Conservation (phyloP, 192 early-diverging fungal genomes). For the Nowakowskiella sp. region DNA sequence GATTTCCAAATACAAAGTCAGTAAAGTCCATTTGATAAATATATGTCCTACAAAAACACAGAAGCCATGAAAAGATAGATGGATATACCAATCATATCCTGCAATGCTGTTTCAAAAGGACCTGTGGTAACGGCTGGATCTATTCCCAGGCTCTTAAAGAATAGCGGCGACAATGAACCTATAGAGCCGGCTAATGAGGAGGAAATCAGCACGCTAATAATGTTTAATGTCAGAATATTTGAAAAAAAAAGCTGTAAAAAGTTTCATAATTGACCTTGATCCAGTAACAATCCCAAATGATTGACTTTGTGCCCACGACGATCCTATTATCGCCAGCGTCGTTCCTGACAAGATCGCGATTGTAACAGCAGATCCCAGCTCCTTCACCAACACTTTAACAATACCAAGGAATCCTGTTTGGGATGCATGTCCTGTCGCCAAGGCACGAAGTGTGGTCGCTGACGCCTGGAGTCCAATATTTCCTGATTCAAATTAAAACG, state of each 20-base stretch:
- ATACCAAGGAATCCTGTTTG: conserved; percentile 13
- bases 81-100: conserved; percentile 29
- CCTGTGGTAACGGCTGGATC: conserved; percentile 38
- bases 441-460: conserved; percentile 34
- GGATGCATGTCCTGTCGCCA: conserved; percentile 35
- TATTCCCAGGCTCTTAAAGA: conserved; percentile 26
- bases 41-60: background rate
- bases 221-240: background rate
- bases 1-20: too few relatives aligned
- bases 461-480: conserved; percentile 38
- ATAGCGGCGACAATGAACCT: conserved; percentile 19
- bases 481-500: conserved; percentile 1
- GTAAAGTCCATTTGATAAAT: too few relatives aligned
- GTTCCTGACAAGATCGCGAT: conserved; percentile 8
- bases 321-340: conserved; percentile 2
- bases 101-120: conserved; percentile 38
- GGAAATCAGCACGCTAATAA: conserved; percentile 8
- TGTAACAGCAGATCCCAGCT: conserved; percentile 10
- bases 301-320: conserved; percentile 3
- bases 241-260: background rate
- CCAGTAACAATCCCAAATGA: conserved; percentile 21
- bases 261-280: conserved; percentile 4
- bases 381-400: conserved; percentile 23
- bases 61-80: conserved; percentile 12
- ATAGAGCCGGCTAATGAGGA: conserved; percentile 19